These are phyloP conservation scores for Coniochaeta prunicola DNA, from an alignment of 2,329 filamentous ascomycete species.

Conservation along the genomic window DNA sequence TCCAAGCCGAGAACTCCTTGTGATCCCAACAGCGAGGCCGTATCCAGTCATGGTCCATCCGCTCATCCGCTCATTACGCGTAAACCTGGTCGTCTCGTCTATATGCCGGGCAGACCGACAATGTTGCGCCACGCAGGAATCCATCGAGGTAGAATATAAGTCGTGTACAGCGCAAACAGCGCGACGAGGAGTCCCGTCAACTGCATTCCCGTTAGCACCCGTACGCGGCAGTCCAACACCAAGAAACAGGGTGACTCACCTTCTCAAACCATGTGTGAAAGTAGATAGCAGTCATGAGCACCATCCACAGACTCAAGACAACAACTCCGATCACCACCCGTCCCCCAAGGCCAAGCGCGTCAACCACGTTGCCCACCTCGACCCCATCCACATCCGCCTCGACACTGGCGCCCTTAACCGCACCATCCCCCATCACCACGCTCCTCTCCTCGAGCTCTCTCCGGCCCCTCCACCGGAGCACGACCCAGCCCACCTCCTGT, in stretches of 20 bases:
- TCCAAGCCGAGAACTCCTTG: not conserved
- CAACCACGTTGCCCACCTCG: conserved; percentile 14
- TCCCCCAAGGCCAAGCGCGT: conserved; percentile 35
- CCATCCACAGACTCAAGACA: conserved; percentile 81
- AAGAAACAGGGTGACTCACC: conserved; percentile 36
- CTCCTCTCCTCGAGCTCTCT: conserved; percentile 51
- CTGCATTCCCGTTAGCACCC: conserved; percentile 19
- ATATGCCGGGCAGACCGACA: conserved; percentile 46
- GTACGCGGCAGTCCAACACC: not conserved
- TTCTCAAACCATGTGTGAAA: conserved; percentile 99
- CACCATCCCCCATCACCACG: conserved; percentile 59
- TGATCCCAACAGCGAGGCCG: not conserved
- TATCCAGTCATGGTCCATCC: not conserved
- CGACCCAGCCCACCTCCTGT: conserved; percentile 66
- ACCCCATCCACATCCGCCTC: conserved; percentile 26
- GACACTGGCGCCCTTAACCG: conserved; percentile 51
- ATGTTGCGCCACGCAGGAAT: conserved; percentile 36
- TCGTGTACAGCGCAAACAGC: conserved; percentile 34
- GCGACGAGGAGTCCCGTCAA: conserved; percentile 47
- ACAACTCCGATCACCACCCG: conserved; percentile 58
- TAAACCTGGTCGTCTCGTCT: conserved; percentile 9
- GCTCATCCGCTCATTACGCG: not conserved
- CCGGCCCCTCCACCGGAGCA: conserved; percentile 35
- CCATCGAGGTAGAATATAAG: conserved; percentile 46
- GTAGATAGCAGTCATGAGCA: conserved; percentile 96